Percentiles rank a stretch among this genome's conserved stretches.
These are phyloP conservation scores for Bombardia bombarda DNA, from an alignment of 495 filamentous ascomycete genomes.

Conservation along the genomic window DNA sequence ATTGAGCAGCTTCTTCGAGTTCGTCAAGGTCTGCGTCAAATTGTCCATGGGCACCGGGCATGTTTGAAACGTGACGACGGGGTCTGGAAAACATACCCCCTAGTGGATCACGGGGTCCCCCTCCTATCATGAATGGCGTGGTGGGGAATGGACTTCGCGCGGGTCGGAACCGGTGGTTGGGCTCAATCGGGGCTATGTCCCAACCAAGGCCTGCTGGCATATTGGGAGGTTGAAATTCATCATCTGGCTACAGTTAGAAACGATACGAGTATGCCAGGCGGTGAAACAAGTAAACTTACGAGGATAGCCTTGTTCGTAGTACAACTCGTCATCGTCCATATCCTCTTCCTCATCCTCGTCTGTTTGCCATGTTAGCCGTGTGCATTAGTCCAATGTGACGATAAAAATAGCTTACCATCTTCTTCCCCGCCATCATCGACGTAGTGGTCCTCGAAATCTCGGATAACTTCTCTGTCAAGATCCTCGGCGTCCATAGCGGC, in stretches of 20 bases:
- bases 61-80: no score
- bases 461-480: constrained; percentile 42
- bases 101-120: constrained; percentile 34
- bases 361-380: constrained; percentile 26
- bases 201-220: constrained; percentile 35
- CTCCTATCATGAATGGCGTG: constrained; percentile 36
- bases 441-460: constrained; percentile 48
- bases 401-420: constrained; percentile 43
- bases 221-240: constrained; percentile 38
- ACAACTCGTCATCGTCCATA: constrained; percentile 54
- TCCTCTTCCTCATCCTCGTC: constrained; percentile 73
- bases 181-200: constrained; percentile 36
- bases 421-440: constrained; percentile 58
- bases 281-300: constrained; percentile 42
- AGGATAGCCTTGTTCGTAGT: constrained; percentile 60
- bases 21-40: no score
- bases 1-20: no score
- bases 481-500: constrained; percentile 58
- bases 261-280: constrained; percentile 9
- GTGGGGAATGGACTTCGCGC: constrained; percentile 26
- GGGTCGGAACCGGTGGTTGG: constrained; percentile 20
- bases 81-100: constrained; percentile 37
- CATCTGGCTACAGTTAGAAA: constrained; percentile 31
- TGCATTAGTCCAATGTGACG: constrained; percentile 4
- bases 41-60: no score